phyloP scores from a whole-genome alignment of 805 yeast species.

The Jamesozyma gamospora region DNA sequence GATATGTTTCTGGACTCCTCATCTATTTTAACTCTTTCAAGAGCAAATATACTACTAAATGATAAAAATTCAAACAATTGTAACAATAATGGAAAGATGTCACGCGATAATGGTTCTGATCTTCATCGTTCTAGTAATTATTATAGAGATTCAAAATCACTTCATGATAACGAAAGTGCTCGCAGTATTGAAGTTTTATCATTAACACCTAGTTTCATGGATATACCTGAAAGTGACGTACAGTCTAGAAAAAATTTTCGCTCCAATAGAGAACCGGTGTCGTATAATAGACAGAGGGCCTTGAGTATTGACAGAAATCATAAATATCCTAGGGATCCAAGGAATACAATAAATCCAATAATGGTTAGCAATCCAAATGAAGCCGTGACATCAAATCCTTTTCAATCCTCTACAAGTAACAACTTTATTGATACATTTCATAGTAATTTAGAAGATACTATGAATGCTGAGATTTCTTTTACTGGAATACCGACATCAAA shows the following conservation, averaged over 20 bases:
- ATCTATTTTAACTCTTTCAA: conserved; percentile 16
- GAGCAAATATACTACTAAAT: conserved; percentile 11
- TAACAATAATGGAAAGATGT: background rate
- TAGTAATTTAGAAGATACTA: background rate
- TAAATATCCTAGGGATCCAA: conserved; percentile 9
- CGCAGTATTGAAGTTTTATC: conserved; percentile 33
- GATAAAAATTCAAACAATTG: conserved; percentile 7
- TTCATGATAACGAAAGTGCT: conserved; percentile 7
- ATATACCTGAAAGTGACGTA: conserved; percentile 22
- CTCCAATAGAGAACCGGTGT: background rate
- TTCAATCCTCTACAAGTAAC: background rate
- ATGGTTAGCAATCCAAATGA: conserved; percentile 7
- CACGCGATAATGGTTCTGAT: background rate
- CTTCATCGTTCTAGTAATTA: background rate
- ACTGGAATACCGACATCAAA: too few species aligned
- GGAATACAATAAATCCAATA: conserved; percentile 12
- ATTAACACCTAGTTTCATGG: conserved; percentile 34
- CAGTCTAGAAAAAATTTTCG: conserved; percentile 1
- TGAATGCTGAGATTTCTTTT: too few species aligned
- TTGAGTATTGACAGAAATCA: conserved; percentile 17
- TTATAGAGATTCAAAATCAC: background rate
- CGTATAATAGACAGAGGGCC: conserved; percentile 9
- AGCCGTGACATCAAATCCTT: background rate
- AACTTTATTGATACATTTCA: background rate
- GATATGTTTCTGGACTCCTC: conserved; percentile 32